Evolutionary conservation across 768 basidiomycete species (phyloP).

Genomic region (Hemileccinum impolitum): DNA sequence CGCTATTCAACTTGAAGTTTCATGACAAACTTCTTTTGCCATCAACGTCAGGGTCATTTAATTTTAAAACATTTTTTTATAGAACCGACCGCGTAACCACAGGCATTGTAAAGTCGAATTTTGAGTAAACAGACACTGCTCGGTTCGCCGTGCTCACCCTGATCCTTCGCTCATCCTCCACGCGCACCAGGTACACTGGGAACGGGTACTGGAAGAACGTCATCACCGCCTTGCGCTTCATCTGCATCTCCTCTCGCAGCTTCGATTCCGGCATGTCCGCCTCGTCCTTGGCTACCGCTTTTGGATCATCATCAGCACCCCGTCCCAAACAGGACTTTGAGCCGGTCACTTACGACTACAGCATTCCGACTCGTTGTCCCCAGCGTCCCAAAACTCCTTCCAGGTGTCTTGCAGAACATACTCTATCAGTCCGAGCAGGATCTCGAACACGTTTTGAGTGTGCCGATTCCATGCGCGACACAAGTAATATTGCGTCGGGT

Average conservation of each 20-base stretch:
- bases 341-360: slow-evolving; percentile 1
- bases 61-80: background rate
- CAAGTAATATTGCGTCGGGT: slow-evolving; percentile 14
- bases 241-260: slow-evolving; percentile 10
- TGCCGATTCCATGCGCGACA: slow-evolving; percentile 22
- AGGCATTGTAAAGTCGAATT: slow-evolving; percentile 17
- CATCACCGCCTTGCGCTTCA: slow-evolving; percentile 17
- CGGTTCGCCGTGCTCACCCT: slow-evolving; percentile 16
- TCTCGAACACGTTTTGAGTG: slow-evolving; percentile 12
- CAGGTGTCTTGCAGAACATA: slow-evolving; percentile 6
- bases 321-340: no score
- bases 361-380: background rate
- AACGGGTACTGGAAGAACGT: slow-evolving; percentile 15
- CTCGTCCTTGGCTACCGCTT: slow-evolving; percentile 1
- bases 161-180: slow-evolving; percentile 9
- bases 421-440: slow-evolving; percentile 17
- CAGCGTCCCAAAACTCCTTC: background rate
- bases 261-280: slow-evolving; percentile 1
- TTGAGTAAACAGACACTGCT: slow-evolving; percentile 9
- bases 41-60: background rate
- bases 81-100: slow-evolving; percentile 16
- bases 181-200: slow-evolving; percentile 17
- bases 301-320: background rate
- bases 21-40: no score
- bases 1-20: no score